These are phyloP conservation scores for Passalora sequoiae DNA, from an alignment of 2,329 filamentous ascomycete genomes.

Conservation along the genomic window DNA sequence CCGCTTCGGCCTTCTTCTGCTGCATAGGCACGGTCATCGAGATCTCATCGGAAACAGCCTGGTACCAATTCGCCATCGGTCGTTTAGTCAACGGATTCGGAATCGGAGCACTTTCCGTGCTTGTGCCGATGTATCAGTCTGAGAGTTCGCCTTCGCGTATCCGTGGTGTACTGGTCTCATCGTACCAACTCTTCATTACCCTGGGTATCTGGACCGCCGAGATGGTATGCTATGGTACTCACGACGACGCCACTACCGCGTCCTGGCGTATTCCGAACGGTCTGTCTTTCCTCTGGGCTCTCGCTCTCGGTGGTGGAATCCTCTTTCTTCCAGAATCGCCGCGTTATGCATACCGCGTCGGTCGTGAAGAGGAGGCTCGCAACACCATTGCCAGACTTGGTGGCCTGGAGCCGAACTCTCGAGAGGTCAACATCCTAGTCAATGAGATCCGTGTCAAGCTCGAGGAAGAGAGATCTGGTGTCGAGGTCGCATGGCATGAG, in stretches of 20 bases:
- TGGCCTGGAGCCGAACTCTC: slow-evolving; percentile 25
- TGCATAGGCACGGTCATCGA: slow-evolving; percentile 42
- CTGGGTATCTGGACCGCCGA: slow-evolving; percentile 38
- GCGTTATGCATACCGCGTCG: slow-evolving; percentile 30
- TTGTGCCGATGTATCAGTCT: slow-evolving; percentile 63
- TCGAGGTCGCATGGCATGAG: slow-evolving; percentile 26
- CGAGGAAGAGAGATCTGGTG: slow-evolving; percentile 27
- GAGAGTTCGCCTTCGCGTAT: slow-evolving; percentile 59
- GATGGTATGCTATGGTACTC: slow-evolving; percentile 31
- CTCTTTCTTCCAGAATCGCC: slow-evolving; percentile 32
- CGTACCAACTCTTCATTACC: slow-evolving; percentile 45
- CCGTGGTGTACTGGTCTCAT: slow-evolving; percentile 57
- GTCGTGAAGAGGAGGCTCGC: slow-evolving; percentile 30
- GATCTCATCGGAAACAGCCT: slow-evolving; percentile 37
- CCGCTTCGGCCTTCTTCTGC: slow-evolving; percentile 43
- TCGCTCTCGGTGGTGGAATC: slow-evolving; percentile 32
- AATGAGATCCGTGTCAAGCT: slow-evolving; percentile 31
- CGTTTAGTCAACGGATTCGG: slow-evolving; percentile 41
- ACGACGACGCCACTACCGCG: slow-evolving; percentile 19
- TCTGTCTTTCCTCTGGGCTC: slow-evolving; percentile 31
- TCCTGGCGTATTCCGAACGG: slow-evolving; percentile 33
- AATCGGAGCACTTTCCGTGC: slow-evolving; percentile 46
- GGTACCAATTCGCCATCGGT: slow-evolving; percentile 48
- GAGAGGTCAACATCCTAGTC: slow-evolving; percentile 27
- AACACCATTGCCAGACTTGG: slow-evolving; percentile 28